Conservation (phyloP, 148 eudicot species). For the Mesembryanthemum crystallinum region DNA sequence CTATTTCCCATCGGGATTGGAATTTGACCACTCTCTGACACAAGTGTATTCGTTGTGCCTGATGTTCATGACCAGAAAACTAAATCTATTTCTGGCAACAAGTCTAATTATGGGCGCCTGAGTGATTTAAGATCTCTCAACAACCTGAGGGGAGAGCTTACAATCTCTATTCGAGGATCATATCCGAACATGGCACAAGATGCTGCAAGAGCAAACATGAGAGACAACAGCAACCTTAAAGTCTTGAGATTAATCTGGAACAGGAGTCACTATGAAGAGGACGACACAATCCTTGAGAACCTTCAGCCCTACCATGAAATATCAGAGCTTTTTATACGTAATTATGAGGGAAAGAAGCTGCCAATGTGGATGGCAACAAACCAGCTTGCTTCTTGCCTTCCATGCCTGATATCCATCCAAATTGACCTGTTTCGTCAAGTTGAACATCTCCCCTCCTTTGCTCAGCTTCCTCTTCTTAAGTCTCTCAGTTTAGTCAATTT, state of each 20-base stretch:
- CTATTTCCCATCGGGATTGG: not conserved
- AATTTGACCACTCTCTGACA: not conserved
- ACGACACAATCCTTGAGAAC: not conserved
- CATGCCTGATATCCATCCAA: not conserved
- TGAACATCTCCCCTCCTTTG: not conserved
- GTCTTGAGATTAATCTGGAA: not conserved
- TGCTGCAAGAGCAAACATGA: not conserved
- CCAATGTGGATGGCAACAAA: conserved; percentile 5
- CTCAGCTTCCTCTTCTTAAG: conserved; percentile 7
- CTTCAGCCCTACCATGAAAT: not conserved
- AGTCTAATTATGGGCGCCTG: not conserved
- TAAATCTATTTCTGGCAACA: not conserved
- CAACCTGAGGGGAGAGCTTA: not conserved
- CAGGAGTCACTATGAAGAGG: not conserved
- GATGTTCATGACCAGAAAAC: not conserved
- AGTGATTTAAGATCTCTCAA: not conserved
- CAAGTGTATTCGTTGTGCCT: not conserved
- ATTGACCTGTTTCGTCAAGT: not conserved
- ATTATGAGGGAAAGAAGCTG: not conserved
- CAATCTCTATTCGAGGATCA: not conserved
- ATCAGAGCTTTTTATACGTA: not conserved
- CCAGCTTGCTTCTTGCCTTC: conserved; percentile 7
- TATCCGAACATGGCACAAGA: not conserved
- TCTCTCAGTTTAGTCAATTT: not conserved
- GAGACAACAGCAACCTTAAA: not conserved